phyloP scores from a whole-genome alignment of 768 basidiomycete species.

The Suillus occidentalis region DNA sequence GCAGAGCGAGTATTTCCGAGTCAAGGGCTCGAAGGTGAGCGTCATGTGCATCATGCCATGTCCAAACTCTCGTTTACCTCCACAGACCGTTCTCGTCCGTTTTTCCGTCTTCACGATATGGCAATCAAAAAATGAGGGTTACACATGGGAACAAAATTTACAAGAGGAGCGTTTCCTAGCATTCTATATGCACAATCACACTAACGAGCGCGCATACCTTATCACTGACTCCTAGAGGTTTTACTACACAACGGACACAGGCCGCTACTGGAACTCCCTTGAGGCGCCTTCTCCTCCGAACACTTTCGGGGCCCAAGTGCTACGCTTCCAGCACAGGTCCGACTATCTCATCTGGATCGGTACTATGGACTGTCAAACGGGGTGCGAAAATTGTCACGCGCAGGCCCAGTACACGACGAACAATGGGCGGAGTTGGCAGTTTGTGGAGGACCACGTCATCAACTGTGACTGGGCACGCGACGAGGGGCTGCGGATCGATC shows the following conservation, averaged over 20 bases:
- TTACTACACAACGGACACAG: slow-evolving; percentile 84
- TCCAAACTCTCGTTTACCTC: too few species aligned
- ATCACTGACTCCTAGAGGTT: slow-evolving; percentile 65
- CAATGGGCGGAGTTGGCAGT: slow-evolving; percentile 77
- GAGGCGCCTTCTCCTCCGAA: slow-evolving; percentile 74
- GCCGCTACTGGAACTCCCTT: slow-evolving; percentile 62
- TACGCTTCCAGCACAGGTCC: slow-evolving; percentile 85
- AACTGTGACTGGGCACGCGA: slow-evolving; percentile 94
- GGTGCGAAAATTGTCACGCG: slow-evolving; percentile 59
- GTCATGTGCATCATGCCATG: too few species aligned
- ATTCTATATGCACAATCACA: slow-evolving; percentile 84
- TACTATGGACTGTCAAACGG: slow-evolving; percentile 58
- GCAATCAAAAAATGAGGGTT: too few species aligned
- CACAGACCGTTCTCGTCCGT: too few species aligned
- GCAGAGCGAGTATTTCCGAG: too few species aligned
- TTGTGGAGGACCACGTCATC: slow-evolving; percentile 81
- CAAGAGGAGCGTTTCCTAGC: slow-evolving; percentile 68
- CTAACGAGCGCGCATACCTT: slow-evolving; percentile 85
- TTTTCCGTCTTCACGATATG: too few species aligned
- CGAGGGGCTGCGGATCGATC: slow-evolving; percentile 72
- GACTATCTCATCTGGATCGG: slow-evolving; percentile 93
- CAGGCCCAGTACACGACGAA: slow-evolving; percentile 73
- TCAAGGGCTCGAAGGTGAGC: too few species aligned
- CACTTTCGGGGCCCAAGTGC: slow-evolving; percentile 68
- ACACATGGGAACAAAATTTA: slow-evolving; percentile 73